Evolutionary conservation across 148 eudicot genomes (phyloP).

Genomic region (Pouteria glomerata): DNA sequence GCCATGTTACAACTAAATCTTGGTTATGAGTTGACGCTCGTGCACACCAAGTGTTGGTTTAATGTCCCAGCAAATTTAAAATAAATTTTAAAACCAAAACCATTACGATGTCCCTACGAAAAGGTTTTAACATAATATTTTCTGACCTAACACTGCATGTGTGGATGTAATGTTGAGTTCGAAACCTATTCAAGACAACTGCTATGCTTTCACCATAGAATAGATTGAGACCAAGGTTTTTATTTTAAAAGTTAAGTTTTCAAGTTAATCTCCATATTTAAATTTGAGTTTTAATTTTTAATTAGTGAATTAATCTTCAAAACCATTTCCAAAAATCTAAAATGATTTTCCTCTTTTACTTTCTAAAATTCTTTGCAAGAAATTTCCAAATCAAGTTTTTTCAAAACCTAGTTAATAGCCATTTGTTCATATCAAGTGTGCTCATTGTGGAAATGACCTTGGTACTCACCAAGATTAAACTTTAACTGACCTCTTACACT

Average conservation of each 20-base stretch:
- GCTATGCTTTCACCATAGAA: background rate
- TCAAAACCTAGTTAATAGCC: background rate
- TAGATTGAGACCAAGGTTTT: no score
- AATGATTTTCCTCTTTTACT: background rate
- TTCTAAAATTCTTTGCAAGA: background rate
- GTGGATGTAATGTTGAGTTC: background rate
- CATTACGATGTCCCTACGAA: background rate
- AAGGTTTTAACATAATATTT: background rate
- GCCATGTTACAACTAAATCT: no score
- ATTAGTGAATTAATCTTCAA: no score
- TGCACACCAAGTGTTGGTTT: background rate
- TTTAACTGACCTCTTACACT: no score
- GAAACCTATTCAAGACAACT: background rate
- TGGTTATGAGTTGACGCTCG: no score
- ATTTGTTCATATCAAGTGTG: background rate
- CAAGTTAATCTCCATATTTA: background rate
- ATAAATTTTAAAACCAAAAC: background rate
- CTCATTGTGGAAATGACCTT: background rate
- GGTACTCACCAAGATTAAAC: background rate
- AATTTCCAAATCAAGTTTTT: no score
- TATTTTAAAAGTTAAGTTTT: no score
- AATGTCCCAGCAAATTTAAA: no score
- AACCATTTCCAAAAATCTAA: background rate
- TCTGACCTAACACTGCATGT: no score
- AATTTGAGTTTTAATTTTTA: background rate